These are phyloP conservation scores for Parastagonospora avenae DNA, from an alignment of 2,329 filamentous ascomycete species.

Conservation along the genomic window DNA sequence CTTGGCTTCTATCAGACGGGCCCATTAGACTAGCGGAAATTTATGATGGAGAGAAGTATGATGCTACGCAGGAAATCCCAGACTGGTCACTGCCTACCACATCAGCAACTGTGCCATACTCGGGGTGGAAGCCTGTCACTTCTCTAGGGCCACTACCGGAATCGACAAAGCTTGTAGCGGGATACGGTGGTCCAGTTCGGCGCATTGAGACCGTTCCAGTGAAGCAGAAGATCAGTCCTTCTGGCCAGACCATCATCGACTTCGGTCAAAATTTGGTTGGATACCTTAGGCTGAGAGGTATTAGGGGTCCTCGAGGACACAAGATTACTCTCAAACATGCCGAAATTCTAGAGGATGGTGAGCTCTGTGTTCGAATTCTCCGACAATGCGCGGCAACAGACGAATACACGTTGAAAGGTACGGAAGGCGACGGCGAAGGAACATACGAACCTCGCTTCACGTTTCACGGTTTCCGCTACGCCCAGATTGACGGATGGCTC, in stretches of 20 bases:
- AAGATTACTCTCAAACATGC: conserved; percentile 31
- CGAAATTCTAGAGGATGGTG: conserved; percentile 58
- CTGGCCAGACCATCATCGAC: conserved; percentile 57
- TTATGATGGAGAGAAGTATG: conserved; percentile 60
- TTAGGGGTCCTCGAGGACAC: conserved; percentile 27
- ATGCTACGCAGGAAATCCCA: conserved; percentile 44
- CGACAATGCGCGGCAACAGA: conserved; percentile 40
- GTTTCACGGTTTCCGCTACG: conserved; percentile 59
- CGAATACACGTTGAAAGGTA: background rate
- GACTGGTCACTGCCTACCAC: conserved; percentile 14
- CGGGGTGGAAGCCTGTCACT: no score
- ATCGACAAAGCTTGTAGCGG: background rate
- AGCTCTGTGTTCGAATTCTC: conserved; percentile 51
- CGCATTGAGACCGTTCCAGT: background rate
- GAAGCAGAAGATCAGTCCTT: conserved; percentile 17
- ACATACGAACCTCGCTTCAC: conserved; percentile 55
- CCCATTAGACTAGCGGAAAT: conserved; percentile 44
- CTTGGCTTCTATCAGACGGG: conserved; percentile 37
- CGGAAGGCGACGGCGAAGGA: background rate
- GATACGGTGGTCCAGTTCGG: background rate
- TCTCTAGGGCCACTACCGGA: no score
- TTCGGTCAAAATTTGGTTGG: conserved; percentile 65
- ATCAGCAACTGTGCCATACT: no score
- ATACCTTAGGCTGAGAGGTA: conserved; percentile 49
- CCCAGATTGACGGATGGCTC: conserved; percentile 54